Conservation (phyloP, 371 early-diverging fungal genomes). For the Saksenaea vasiformis region DNA sequence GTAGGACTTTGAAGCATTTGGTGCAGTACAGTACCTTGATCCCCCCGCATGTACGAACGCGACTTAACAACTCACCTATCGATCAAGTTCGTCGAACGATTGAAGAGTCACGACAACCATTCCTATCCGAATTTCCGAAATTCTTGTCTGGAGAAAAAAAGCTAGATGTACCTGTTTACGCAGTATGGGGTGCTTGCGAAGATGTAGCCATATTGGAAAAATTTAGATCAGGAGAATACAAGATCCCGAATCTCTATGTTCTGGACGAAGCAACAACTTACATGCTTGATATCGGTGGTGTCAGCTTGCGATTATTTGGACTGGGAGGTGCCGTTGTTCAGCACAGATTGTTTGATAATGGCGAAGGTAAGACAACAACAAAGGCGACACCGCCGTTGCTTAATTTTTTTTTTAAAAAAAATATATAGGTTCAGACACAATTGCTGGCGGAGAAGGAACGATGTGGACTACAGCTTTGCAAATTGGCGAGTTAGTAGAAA, state of each 20-base stretch:
- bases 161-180: conserved; percentile 65
- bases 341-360: conserved; percentile 72
- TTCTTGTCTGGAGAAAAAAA: conserved; percentile 47
- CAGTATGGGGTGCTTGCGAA: conserved; percentile 72
- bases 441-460: conserved; percentile 68
- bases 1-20: conserved; percentile 64
- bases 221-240: conserved; percentile 55
- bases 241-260: conserved; percentile 55
- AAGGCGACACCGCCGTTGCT: no score
- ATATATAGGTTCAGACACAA: conserved; percentile 54
- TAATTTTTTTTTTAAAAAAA: neutral
- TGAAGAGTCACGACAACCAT: conserved; percentile 46
- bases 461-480: conserved; percentile 75
- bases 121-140: conserved; percentile 59
- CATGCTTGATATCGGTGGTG: conserved; percentile 61
- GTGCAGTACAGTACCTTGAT: conserved; percentile 67
- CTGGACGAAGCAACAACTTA: conserved; percentile 61
- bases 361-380: conserved; percentile 51
- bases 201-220: conserved; percentile 66
- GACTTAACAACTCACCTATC: conserved; percentile 41
- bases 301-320: conserved; percentile 64
- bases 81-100: conserved; percentile 53
- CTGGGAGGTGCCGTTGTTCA: conserved; percentile 69
- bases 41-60: conserved; percentile 46
- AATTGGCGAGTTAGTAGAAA: conserved; percentile 67